A percentile compares a stretch with the other conserved stretches of the same genome.
These are phyloP conservation scores for Gossypium davidsonii DNA, from an alignment of 441 rosid species.

Conservation along the genomic window DNA sequence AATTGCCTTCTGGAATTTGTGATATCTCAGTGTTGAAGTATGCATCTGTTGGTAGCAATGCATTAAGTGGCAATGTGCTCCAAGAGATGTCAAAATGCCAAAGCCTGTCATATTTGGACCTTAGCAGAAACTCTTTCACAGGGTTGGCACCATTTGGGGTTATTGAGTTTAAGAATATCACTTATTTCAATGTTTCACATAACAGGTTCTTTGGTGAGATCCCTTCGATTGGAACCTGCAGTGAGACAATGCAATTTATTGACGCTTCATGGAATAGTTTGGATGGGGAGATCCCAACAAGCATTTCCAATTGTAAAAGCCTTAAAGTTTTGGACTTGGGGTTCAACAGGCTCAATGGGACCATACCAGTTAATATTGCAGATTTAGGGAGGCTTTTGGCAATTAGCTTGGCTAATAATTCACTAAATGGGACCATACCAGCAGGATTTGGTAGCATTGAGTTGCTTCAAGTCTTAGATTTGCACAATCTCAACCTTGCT, in stretches of 20 bases:
- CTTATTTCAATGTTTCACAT: slow-evolving; percentile 56
- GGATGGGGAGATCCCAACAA: slow-evolving; percentile 51
- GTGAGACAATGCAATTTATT: slow-evolving; percentile 49
- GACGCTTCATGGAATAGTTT: slow-evolving; percentile 73
- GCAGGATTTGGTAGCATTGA: slow-evolving; percentile 53
- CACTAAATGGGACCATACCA: slow-evolving; percentile 56
- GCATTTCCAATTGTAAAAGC: slow-evolving; percentile 55
- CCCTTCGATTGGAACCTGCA: slow-evolving; percentile 49
- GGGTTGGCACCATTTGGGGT: slow-evolving; percentile 68
- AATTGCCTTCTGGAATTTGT: slow-evolving; percentile 57
- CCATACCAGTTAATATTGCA: slow-evolving; percentile 47
- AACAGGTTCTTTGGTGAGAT: slow-evolving; percentile 67
- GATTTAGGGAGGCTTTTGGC: slow-evolving; percentile 51
- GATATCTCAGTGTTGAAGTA: slow-evolving; percentile 48
- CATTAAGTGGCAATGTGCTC: slow-evolving; percentile 55
- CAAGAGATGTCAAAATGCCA: slow-evolving; percentile 51
- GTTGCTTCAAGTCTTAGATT: slow-evolving; percentile 61
- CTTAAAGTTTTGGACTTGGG: slow-evolving; percentile 73
- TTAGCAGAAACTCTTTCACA: slow-evolving; percentile 58
- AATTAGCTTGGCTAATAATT: slow-evolving; percentile 65
- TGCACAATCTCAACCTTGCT: slow-evolving; percentile 60
- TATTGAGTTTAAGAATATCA: slow-evolving; percentile 50
- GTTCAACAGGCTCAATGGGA: slow-evolving; percentile 63
- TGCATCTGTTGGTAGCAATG: slow-evolving; percentile 60
- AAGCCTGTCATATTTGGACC: slow-evolving; percentile 53